Conservation (phyloP, 1,284 basidiomycete genomes). For the Mycosarcoma maydis region DNA sequence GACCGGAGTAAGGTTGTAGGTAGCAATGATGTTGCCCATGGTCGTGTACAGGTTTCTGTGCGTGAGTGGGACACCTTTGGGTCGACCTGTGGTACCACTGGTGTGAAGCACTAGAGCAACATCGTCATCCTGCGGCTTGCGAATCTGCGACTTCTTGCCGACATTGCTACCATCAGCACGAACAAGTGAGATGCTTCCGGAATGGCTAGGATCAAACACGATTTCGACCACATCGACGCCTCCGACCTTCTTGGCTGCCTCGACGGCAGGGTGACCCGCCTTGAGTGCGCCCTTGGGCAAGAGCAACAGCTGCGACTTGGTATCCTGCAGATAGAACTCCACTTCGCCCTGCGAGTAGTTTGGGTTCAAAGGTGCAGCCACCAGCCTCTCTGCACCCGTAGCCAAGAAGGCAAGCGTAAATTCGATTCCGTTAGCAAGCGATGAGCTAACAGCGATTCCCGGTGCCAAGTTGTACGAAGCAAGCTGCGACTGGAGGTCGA, state of each 20-base stretch:
- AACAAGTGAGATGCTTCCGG: conserved; percentile 43
- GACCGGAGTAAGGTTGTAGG: conserved; percentile 71
- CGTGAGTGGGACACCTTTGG: conserved; percentile 73
- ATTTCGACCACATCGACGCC: conserved; percentile 62
- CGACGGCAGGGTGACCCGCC: conserved; percentile 38
- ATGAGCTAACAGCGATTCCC: conserved; percentile 58
- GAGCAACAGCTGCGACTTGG: conserved; percentile 64
- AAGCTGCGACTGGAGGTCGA: conserved; percentile 55
- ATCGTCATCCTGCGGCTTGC: conserved; percentile 48
- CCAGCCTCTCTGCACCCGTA: conserved; percentile 62
- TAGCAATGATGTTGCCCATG: conserved; percentile 70
- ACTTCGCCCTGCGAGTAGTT: conserved; percentile 68
- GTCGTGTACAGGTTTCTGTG: conserved; percentile 74
- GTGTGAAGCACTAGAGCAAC: conserved; percentile 72
- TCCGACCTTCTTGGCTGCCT: conserved; percentile 49
- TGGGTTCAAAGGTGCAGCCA: conserved; percentile 69
- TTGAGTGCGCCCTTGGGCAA: conserved; percentile 55
- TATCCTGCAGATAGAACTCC: conserved; percentile 67
- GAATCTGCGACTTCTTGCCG: conserved; percentile 12
- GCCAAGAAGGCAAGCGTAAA: conserved; percentile 68
- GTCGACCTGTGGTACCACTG: conserved; percentile 74
- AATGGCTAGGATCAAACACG: conserved; percentile 51
- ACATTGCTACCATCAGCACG: conserved; percentile 40
- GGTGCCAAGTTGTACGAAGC: conserved; percentile 44
- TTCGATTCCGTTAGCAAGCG: conserved; percentile 67